phyloP scores from a whole-genome alignment of 371 early-diverging fungal species.

The Mucor sp. region DNA sequence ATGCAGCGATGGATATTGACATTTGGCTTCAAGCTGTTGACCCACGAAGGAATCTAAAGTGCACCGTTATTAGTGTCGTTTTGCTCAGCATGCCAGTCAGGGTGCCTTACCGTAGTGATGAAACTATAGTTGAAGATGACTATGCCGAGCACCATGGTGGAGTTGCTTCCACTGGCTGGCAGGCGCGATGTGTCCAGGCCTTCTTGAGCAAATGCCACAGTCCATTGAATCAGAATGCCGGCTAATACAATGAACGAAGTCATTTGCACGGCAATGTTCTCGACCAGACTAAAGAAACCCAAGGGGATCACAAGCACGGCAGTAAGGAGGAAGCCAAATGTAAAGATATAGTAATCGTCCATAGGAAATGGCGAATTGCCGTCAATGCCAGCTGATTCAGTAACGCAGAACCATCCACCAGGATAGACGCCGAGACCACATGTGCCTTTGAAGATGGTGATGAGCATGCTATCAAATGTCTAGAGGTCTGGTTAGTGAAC shows the following conservation, averaged over 20 bases:
- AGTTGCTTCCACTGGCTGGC: constrained; percentile 49
- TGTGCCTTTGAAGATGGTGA: constrained; percentile 44
- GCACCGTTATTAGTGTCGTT: not conserved
- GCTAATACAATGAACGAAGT: constrained; percentile 52
- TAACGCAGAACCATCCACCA: constrained; percentile 47
- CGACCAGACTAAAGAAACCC: constrained; percentile 58
- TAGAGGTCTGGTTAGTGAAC: constrained; percentile 2
- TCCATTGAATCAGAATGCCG: constrained; percentile 56
- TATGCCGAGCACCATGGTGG: constrained; percentile 57
- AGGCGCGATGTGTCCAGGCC: constrained; percentile 50
- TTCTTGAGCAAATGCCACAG: constrained; percentile 53
- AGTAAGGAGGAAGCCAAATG: constrained; percentile 53
- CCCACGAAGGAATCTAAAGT: constrained; percentile 60
- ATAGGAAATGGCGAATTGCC: constrained; percentile 50
- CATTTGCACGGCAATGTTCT: constrained; percentile 61
- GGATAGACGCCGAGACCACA: constrained; percentile 43
- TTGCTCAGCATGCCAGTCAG: not conserved
- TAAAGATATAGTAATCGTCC: constrained; percentile 55
- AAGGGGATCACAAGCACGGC: constrained; percentile 57
- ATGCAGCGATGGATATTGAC: constrained; percentile 59
- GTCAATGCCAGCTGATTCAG: not conserved
- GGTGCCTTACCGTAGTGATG: constrained; percentile 51
- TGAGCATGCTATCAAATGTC: constrained; percentile 48
- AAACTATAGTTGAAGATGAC: constrained; percentile 66
- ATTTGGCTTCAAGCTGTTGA: constrained; percentile 52